Base-by-base conservation (phyloP, 177 flowering plant genomes). In the Vitis hybrid region DNA sequence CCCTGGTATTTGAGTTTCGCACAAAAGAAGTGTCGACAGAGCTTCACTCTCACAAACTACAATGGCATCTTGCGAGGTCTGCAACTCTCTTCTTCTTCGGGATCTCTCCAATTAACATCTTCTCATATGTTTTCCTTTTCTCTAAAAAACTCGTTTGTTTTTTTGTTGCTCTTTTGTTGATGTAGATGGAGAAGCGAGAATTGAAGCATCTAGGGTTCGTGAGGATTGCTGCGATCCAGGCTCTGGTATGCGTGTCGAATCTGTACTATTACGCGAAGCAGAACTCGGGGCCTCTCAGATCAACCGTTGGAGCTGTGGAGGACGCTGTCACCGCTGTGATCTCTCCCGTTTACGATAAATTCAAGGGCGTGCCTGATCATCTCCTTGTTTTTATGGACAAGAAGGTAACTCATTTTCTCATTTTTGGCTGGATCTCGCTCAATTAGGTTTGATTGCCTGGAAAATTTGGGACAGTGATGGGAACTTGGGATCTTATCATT, bases 121-220 rank as follows among this genome's bases (percentile, higher is more conserved):
- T 29, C 29, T 53, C 19, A 2, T 65, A 8, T 18, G 53, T 5
- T 60, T 69, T 49, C 7, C 31, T 56, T 39, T 14, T 50, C 10
- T 51, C 13, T 60, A 12, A 3, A 7, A 1, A 0, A 29, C 31
- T 29, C 4, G 11, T 56, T 52, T 15, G 1, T n/a, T 4, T 59
- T 67, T 62, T 60, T 2, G 29, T 58, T 69, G 29, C 15, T 12
- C 22, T 15, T 6, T 49, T 51, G 39, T 74, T 73, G 49, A 10
- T 58, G 3, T 14, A 67, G 66, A 65, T 66, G 67, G 70, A 81
- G 70, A 72, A 45, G 33, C 68, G 4, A 14, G 72, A 81, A 10
- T 73, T 90, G 81, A 89, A 87, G 80, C 85, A 85, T 66, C 77
- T 90, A 7, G 87, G 89, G 18, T 84, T 87, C 62, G 78, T 89